Evolutionary conservation across 2,329 filamentous ascomycete genomes (phyloP).

Genomic region (Cercospora citrullina): DNA sequence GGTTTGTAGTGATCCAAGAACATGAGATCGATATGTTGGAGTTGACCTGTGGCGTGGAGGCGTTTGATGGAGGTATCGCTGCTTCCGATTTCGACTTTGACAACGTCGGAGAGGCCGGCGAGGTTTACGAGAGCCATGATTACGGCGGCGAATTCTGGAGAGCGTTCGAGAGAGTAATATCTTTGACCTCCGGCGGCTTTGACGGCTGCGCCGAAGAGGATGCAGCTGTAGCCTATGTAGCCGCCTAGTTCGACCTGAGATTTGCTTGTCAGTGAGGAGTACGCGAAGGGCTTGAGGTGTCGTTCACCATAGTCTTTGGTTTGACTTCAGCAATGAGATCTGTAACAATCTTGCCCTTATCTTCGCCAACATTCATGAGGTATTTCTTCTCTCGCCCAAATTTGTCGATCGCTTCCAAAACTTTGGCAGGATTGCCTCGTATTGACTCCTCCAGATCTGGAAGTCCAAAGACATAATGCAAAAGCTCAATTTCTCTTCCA

Average conservation of each 20-base stretch:
- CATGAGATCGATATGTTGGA: slow-evolving; percentile 67
- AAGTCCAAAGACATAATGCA: slow-evolving; percentile 67
- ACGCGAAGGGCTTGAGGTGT: no score
- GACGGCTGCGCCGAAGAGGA: slow-evolving; percentile 70
- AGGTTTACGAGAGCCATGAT: slow-evolving; percentile 69
- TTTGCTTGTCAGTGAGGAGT: no score
- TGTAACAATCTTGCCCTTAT: slow-evolving; percentile 71
- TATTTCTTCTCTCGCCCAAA: slow-evolving; percentile 66
- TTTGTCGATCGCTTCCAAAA: slow-evolving; percentile 70
- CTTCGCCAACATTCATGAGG: slow-evolving; percentile 76
- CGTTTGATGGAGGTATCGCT: slow-evolving; percentile 65
- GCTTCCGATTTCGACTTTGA: slow-evolving; percentile 69
- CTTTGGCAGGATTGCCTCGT: slow-evolving; percentile 61
- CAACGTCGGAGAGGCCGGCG: slow-evolving; percentile 68
- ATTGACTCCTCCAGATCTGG: slow-evolving; percentile 60
- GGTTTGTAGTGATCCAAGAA: slow-evolving; percentile 83
- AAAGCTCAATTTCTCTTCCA: slow-evolving; percentile 70
- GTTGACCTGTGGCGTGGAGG: slow-evolving; percentile 54
- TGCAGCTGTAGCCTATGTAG: slow-evolving; percentile 79
- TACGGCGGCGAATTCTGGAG: slow-evolving; percentile 71
- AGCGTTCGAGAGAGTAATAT: slow-evolving; percentile 73
- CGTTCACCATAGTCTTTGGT: slow-evolving; percentile 67
- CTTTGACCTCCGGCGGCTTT: slow-evolving; percentile 62
- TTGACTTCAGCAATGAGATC: slow-evolving; percentile 67
- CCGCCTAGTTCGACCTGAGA: slow-evolving; percentile 70